phyloP scores from a whole-genome alignment of 345 rosid species.

The Combretum micranthum region DNA sequence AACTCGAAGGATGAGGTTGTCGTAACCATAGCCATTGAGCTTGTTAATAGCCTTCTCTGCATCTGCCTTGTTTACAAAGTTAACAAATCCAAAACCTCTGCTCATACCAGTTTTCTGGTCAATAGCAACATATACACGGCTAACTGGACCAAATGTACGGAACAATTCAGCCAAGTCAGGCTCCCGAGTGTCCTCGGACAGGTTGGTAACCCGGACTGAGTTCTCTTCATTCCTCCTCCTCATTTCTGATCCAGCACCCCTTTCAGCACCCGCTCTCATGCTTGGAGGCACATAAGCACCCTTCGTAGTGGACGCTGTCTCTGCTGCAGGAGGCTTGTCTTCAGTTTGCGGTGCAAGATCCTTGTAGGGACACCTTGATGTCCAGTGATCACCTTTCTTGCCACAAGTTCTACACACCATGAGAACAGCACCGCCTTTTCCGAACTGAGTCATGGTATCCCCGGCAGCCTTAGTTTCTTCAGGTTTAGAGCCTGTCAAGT shows the following conservation, averaged over 20 bases:
- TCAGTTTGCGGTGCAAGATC: slow-evolving; percentile 63
- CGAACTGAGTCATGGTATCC: slow-evolving; percentile 58
- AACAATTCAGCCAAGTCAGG: slow-evolving; percentile 76
- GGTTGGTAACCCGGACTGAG: slow-evolving; percentile 78
- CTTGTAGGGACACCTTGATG: slow-evolving; percentile 80
- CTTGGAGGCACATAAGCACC: slow-evolving; percentile 73
- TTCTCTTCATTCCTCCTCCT: slow-evolving; percentile 89
- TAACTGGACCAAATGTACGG: slow-evolving; percentile 76
- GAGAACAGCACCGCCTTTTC: slow-evolving; percentile 72
- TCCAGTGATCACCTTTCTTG: slow-evolving; percentile 96
- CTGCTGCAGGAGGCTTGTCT: slow-evolving; percentile 60
- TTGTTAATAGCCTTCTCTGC: slow-evolving; percentile 86
- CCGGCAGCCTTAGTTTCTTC: slow-evolving; percentile 58
- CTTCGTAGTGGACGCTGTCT: slow-evolving; percentile 36
- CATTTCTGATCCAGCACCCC: slow-evolving; percentile 66
- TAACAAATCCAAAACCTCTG: slow-evolving; percentile 90
- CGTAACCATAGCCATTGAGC: slow-evolving; percentile 87
- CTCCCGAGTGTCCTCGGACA: slow-evolving; percentile 85
- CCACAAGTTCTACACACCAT: slow-evolving; percentile 87
- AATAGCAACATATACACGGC: slow-evolving; percentile 76
- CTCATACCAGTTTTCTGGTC: slow-evolving; percentile 85
- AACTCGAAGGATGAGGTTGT: slow-evolving; percentile 83
- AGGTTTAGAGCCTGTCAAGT: slow-evolving; percentile 45
- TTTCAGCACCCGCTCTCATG: slow-evolving; percentile 69
- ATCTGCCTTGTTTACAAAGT: slow-evolving; percentile 79